Evolutionary conservation across 2,329 filamentous ascomycete genomes (phyloP), one percentile per base, ranked within the genome.

Genomic region (Exophiala xenobiotica): DNA sequence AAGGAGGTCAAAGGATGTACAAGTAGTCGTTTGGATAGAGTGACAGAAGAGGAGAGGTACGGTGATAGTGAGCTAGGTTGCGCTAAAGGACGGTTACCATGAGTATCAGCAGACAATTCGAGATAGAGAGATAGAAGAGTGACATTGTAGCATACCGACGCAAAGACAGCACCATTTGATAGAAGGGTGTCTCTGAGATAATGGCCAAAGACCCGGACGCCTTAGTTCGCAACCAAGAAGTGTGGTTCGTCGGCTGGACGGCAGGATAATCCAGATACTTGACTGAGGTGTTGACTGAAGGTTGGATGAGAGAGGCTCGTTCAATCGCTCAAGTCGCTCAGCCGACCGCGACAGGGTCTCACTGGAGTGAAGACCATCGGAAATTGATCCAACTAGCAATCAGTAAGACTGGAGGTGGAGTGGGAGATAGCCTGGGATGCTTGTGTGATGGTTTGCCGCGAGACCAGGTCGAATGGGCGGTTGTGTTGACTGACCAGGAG

Each of bases 121-220:
- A 44, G 54, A 53, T 53, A 49, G 41, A 54, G 44, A 57, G 54
- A 57, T 57, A 57, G 51, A 57, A 51, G 39, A 46, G 54, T 57
- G 38, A 48, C 48, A 57, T 57, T 45, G 54, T 54, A 50, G 35
- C 51, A 51, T 53, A 49, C 37, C 43, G 33, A 49, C 23, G 40
- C 44, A 51, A 47, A 43, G 16, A 53, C 47, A 57, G 50, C 38
- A 53, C 38, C 50, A 53, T 53, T 49, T 33, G 49, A 53, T 53
- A 42, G 35, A 39, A 19, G 24, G 20, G 20, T 18, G 38, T 6
- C 8, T 22, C 14, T 18, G 8, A 40, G 38, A 24, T 40, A 40
- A 20, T 40, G 38, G 38, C 38, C 22, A 23, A 23, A 8, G 9
- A 14, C 5, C 29, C n/a, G 31, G 9, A 35, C n/a, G n/a, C 31